Evolutionary conservation across 345 rosid species (phyloP).

Genomic region (Dimocarpus longan): DNA sequence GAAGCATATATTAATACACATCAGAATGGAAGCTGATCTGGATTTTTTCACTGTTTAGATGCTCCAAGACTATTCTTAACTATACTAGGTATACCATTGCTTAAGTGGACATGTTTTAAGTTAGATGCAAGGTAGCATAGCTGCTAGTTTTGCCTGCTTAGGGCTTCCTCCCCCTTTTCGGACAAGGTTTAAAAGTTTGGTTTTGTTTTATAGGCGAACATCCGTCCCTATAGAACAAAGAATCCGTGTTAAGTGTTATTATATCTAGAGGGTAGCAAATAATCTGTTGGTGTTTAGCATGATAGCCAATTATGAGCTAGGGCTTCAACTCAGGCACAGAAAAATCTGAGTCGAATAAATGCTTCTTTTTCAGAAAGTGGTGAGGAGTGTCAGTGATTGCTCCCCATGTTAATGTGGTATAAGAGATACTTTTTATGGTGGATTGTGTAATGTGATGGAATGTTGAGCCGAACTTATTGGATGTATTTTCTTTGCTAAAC

Average conservation of each 20-base stretch:
- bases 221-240: too few relatives aligned
- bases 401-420: too few relatives aligned
- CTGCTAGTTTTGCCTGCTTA: neutral
- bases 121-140: neutral
- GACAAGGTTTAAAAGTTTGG: neutral
- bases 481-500: neutral
- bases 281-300: neutral
- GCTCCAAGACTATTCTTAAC: slow-evolving; percentile 10
- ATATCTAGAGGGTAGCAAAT: neutral
- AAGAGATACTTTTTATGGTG: neutral
- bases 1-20: slow-evolving; percentile 49
- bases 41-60: neutral
- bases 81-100: slow-evolving; percentile 25
- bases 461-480: neutral
- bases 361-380: neutral
- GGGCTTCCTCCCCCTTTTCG: neutral
- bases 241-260: neutral
- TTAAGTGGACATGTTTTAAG: neutral
- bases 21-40: slow-evolving; percentile 52
- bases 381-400: neutral
- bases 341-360: neutral
- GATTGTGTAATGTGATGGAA: neutral
- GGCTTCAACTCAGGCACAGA: neutral
- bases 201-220: too few relatives aligned
- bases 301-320: neutral